phyloP scores from a whole-genome alignment of 306 rosid genomes.

The Citrullus amarus region DNA sequence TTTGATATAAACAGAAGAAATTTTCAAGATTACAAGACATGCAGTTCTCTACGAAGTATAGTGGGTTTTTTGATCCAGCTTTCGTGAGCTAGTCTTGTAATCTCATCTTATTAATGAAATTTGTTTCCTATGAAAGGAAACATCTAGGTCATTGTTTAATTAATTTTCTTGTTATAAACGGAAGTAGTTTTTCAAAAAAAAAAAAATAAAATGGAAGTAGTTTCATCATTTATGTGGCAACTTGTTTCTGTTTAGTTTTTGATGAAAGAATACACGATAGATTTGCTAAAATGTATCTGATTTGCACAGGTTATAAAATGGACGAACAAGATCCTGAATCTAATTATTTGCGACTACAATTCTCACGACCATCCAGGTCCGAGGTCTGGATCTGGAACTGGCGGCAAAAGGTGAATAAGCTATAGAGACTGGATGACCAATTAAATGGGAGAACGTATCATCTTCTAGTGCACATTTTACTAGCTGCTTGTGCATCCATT shows the following conservation, averaged over 20 bases:
- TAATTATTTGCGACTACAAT: constrained; percentile 66
- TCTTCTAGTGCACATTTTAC: constrained; percentile 2
- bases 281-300: constrained; percentile 24
- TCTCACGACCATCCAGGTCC: constrained; percentile 90
- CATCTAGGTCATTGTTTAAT: background rate
- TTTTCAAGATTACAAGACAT: background rate
- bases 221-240: background rate
- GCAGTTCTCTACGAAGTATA: background rate
- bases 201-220: background rate
- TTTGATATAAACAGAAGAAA: background rate
- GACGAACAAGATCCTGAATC: constrained; percentile 60
- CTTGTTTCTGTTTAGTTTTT: background rate
- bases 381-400: constrained; percentile 47
- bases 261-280: background rate
- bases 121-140: background rate
- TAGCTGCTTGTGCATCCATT: background rate
- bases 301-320: constrained; percentile 51
- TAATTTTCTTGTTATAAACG: background rate
- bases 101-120: background rate
- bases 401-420: constrained; percentile 52
- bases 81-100: background rate
- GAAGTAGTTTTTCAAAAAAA: background rate
- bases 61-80: background rate
- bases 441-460: background rate
- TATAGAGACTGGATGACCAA: background rate